Evolutionary conservation across 495 filamentous ascomycete genomes (phyloP), one percentile per base, ranked within the genome.

Genomic region (Aspergillus olivimuriae): DNA sequence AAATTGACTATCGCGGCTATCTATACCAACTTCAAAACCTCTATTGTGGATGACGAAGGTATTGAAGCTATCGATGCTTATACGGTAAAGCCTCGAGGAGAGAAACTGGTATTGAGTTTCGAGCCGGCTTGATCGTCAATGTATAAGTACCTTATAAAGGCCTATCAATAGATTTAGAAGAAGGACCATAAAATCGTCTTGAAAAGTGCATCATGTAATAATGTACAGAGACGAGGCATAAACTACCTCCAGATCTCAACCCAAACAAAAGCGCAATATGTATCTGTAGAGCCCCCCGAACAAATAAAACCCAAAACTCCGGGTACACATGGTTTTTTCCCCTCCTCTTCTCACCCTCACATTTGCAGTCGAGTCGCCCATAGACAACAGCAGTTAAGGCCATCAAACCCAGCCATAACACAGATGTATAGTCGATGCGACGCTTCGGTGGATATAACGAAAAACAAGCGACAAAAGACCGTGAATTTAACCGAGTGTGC

Each of bases 61-160:
- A 77, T 82, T 22, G 75, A 84, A 46, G 82, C 77, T 34, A 75
- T 70, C 7, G 84, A 87, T 58, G 81, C 78, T 4, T 86, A 84
- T 48, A 81, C 78, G 0, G 74, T 78, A 1, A 74, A 76, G 24
- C 83, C 84, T 4, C 56, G 43, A 18, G 64, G 60, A 4, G 61
- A 73, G 36, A 72, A 69, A 43, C 44, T 76, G 19, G 57, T 74
- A 1, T 53, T 76, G 42, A 58, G 55, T 22, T 76, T 75, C 41
- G 56, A 69, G 21, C 36, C 42, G 3, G 47, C 56, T 4, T 64
- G 45, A 18, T 11, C 30, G 19, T 34, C 33, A 11, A 8, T 14
- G 1, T 34, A 8, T 17, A 17, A 17, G 8, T 17, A 34, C n/a
- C n/a, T n/a, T n/a, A n/a, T n/a, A n/a, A n/a, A n/a, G n/a, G n/a